A percentile compares a stretch with the other conserved stretches of the same genome.
Evolutionary conservation across 495 filamentous ascomycete species (phyloP).

Genomic region (Polyplosphaeria fusca): DNA sequence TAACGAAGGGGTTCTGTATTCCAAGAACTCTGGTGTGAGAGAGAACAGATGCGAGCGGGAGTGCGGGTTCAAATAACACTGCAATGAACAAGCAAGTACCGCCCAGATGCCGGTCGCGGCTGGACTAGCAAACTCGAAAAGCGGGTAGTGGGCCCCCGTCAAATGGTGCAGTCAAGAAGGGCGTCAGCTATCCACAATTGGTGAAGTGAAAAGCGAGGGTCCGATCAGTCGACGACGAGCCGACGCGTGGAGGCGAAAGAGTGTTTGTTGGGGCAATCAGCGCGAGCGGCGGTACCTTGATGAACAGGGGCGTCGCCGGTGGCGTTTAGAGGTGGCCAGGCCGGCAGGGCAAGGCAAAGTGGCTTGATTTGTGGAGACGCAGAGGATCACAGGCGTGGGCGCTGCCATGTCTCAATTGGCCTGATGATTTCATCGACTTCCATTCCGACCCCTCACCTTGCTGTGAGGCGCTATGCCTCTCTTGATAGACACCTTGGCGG

Average conservation of each 20-base stretch:
- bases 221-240: background rate
- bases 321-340: too few relatives aligned
- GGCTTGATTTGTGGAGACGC: too few relatives aligned
- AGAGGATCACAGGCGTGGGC: too few relatives aligned
- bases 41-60: background rate
- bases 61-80: conserved; percentile 6
- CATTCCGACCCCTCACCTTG: too few relatives aligned
- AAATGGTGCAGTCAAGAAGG: background rate
- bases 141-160: background rate
- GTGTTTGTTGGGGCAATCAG: background rate
- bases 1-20: conserved; percentile 22
- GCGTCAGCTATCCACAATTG: background rate
- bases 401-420: too few relatives aligned
- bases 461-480: too few relatives aligned
- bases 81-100: conserved; percentile 12
- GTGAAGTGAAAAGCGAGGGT: background rate
- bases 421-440: too few relatives aligned
- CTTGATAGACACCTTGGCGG: too few relatives aligned
- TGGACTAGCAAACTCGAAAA: conserved; percentile 12
- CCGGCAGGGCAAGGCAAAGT: too few relatives aligned
- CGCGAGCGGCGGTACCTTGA: background rate
- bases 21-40: conserved; percentile 17
- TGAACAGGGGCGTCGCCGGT: too few relatives aligned
- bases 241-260: background rate
- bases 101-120: background rate